phyloP scores from a whole-genome alignment of 179 eudicot genomes.

The Carnegiea gigantea region DNA sequence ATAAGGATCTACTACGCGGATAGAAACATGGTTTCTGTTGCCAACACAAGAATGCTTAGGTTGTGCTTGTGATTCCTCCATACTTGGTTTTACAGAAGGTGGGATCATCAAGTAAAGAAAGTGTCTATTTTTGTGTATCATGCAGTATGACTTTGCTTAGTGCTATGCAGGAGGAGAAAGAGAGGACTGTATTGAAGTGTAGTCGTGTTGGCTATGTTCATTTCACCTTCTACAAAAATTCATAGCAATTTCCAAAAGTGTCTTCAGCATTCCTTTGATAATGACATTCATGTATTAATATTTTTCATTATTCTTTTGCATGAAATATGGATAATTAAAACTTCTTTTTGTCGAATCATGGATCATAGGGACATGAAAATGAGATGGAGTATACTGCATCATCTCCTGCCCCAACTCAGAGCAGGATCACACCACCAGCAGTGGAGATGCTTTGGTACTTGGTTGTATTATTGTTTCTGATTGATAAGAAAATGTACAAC shows the following conservation, averaged over 20 bases:
- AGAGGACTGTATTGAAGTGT: background rate
- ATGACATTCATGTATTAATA: background rate
- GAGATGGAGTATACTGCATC: slow-evolving; percentile 86
- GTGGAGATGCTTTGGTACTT: slow-evolving; percentile 83
- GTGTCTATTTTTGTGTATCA: background rate
- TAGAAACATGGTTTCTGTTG: background rate
- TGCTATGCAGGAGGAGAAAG: background rate
- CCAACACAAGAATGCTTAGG: background rate
- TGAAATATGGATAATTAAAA: background rate
- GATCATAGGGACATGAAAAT: slow-evolving; percentile 56
- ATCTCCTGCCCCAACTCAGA: slow-evolving; percentile 53
- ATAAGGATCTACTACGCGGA: background rate
- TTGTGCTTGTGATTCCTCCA: background rate
- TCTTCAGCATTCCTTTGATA: background rate
- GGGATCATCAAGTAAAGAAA: background rate
- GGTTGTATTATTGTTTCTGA: slow-evolving; percentile 75
- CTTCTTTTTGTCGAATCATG: slow-evolving; percentile 3
- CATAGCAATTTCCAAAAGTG: background rate
- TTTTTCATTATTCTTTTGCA: background rate
- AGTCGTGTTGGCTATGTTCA: background rate
- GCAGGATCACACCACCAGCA: slow-evolving; percentile 67
- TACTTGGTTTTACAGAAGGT: background rate
- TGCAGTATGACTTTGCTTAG: background rate
- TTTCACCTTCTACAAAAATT: background rate
- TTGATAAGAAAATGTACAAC: slow-evolving; percentile 68